phyloP scores from a whole-genome alignment of 164 flowering plant genomes.

The Chimonanthus praecox region DNA sequence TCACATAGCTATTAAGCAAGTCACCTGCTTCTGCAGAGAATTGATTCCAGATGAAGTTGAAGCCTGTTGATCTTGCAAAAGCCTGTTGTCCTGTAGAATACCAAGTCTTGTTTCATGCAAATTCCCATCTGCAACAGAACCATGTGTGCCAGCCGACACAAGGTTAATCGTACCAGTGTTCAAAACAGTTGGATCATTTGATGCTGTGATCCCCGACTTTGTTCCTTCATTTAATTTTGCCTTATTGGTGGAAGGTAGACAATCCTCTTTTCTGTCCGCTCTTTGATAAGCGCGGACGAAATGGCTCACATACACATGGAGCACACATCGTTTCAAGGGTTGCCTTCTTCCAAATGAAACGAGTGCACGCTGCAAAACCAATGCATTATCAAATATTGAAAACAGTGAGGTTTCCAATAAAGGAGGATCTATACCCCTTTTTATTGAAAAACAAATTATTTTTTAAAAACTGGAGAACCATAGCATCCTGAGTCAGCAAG shows the following conservation, averaged over 20 bases:
- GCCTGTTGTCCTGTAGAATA: slow-evolving; percentile 21
- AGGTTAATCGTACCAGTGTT: slow-evolving; percentile 4
- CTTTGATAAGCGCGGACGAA: slow-evolving; percentile 35
- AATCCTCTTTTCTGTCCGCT: slow-evolving; percentile 21
- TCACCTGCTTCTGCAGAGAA: slow-evolving; percentile 40
- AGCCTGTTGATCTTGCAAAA: slow-evolving; percentile 21
- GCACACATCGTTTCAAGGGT: slow-evolving; percentile 46
- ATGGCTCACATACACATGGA: slow-evolving; percentile 55
- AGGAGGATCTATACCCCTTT: too few species aligned
- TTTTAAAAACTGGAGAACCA: too few species aligned
- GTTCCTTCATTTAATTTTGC: slow-evolving; percentile 24
- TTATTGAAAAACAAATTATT: too few species aligned
- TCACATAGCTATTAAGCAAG: neutral
- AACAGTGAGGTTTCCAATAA: too few species aligned
- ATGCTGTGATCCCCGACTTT: slow-evolving; percentile 12
- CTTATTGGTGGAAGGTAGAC: slow-evolving; percentile 3
- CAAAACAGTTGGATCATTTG: slow-evolving; percentile 5
- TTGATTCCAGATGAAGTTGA: slow-evolving; percentile 13
- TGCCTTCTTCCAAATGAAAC: slow-evolving; percentile 13
- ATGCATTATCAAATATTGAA: neutral
- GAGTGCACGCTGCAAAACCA: slow-evolving; percentile 28
- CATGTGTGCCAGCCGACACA: slow-evolving; percentile 7
- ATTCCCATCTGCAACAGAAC: slow-evolving; percentile 17
- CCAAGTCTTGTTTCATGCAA: slow-evolving; percentile 23
- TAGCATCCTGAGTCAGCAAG: too few species aligned